phyloP scores from a whole-genome alignment of 2,329 filamentous ascomycete genomes.

The Aspergillus udagawae region DNA sequence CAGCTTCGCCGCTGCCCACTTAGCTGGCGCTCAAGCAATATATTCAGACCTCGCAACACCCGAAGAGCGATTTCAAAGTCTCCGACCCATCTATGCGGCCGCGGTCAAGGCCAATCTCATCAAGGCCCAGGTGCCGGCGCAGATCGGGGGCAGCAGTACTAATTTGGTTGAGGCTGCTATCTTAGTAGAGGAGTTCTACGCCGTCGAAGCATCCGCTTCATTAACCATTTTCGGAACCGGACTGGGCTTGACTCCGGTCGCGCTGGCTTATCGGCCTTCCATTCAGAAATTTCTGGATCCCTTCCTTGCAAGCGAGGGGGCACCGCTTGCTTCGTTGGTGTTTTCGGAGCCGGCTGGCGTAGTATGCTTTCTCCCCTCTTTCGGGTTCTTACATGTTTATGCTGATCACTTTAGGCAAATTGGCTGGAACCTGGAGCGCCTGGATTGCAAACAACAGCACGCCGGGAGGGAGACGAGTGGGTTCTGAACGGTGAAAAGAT shows the following conservation, averaged over 20 bases:
- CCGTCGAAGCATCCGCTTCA: conserved; percentile 47
- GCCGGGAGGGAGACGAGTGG: conserved; percentile 48
- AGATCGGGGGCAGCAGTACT: conserved; percentile 45
- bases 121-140: conserved; percentile 45
- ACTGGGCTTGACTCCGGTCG: conserved; percentile 50
- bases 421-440: conserved; percentile 48
- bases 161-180: conserved; percentile 48
- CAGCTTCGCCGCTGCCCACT: conserved; percentile 1
- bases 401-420: conserved; percentile 37
- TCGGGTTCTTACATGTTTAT: background rate
- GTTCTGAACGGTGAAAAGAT: conserved; percentile 54
- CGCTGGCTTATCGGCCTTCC: conserved; percentile 42
- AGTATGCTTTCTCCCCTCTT: background rate
- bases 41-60: conserved; percentile 21
- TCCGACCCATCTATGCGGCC: conserved; percentile 44
- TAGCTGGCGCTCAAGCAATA: background rate
- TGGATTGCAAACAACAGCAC: conserved; percentile 49
- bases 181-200: conserved; percentile 52
- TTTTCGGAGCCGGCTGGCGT: conserved; percentile 51
- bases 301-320: conserved; percentile 44
- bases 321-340: conserved; percentile 49
- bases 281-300: conserved; percentile 45
- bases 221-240: conserved; percentile 52
- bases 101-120: conserved; percentile 46
- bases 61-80: conserved; percentile 45